Evolutionary conservation across 148 eudicot species (phyloP).

Genomic region (Simmondsia chinensis): DNA sequence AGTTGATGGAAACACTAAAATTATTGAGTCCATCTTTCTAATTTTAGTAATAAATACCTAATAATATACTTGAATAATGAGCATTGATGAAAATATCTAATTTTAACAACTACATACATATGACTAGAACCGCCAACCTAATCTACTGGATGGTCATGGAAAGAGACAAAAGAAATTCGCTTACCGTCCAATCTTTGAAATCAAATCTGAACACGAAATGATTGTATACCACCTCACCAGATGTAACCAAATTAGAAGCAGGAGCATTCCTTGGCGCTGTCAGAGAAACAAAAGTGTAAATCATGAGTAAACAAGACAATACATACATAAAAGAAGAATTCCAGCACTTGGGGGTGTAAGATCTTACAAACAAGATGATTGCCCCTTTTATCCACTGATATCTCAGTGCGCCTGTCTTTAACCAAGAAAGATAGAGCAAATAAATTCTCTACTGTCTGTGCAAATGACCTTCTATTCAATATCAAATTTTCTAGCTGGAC

Average conservation of each 20-base stretch:
- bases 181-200: constrained; percentile 57
- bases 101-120: too few relatives aligned
- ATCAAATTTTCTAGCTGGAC: constrained; percentile 36
- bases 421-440: constrained; percentile 61
- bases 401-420: constrained; percentile 42
- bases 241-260: constrained; percentile 4
- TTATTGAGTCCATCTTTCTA: too few relatives aligned
- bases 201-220: constrained; percentile 52
- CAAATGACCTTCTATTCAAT: constrained; percentile 40
- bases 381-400: constrained; percentile 25
- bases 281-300: constrained; percentile 1
- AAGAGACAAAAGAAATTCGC: background rate
- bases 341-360: background rate
- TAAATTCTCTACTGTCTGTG: constrained; percentile 53
- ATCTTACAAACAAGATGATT: constrained; percentile 41
- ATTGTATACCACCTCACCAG: constrained; percentile 24
- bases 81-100: too few relatives aligned
- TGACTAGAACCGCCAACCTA: too few relatives aligned
- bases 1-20: too few relatives aligned
- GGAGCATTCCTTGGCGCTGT: constrained; percentile 55
- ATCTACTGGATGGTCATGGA: background rate
- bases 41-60: too few relatives aligned
- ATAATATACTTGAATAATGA: too few relatives aligned
- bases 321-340: background rate
- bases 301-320: background rate